Base-by-base conservation (phyloP, 176 grass and related monocot genomes). In the Cymbopogon citratus region DNA sequence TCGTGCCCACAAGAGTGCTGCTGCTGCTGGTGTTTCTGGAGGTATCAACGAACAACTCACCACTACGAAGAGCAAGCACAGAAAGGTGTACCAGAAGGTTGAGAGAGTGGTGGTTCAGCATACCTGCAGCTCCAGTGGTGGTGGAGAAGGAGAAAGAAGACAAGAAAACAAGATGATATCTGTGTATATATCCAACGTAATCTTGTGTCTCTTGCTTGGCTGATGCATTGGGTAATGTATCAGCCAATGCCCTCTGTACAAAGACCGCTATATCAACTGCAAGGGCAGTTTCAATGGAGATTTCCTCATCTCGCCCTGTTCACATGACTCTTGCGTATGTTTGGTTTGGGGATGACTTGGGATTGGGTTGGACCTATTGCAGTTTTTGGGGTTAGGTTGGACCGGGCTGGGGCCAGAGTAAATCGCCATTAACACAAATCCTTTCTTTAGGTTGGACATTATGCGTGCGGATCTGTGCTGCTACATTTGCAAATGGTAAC, bases 41-140 rank as follows among this genome's bases (percentile, higher is more conserved):
- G 87, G 80, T 88, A 81, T 98, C 92, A 83, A 98, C 95, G 7
- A 86, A 91, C 69, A 75, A 88, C 59, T 95, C 92, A 27, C 90
- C 92, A 16, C 82, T 54, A 45, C 87, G 95, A 81, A 94, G 80
- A 75, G 65, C 74, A 57, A 93, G 86, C 73, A 95, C 95, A 67
- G 95, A 98, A 76, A 93, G 75, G 70, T 98, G 84, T 76, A 91
- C 79, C 48, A 87, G 95, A 83, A 92, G 95, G 69, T 67, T 94
- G 21, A 93, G 95, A 80, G 95, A 98, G 76, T 98, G 89, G 95
- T 98, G 95, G 95, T 94, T 98, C 82, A 98, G 95, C 66, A 95
- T 98, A 86, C 95, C 95, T 41, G 95, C 92, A 75, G 92, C 92
- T 79, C 95, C 95, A 14, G 92, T 98, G 76, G 74, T 98, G 54